phyloP scores from a whole-genome alignment of 2,329 filamentous ascomycete species.

The Mariannaea sp. region DNA sequence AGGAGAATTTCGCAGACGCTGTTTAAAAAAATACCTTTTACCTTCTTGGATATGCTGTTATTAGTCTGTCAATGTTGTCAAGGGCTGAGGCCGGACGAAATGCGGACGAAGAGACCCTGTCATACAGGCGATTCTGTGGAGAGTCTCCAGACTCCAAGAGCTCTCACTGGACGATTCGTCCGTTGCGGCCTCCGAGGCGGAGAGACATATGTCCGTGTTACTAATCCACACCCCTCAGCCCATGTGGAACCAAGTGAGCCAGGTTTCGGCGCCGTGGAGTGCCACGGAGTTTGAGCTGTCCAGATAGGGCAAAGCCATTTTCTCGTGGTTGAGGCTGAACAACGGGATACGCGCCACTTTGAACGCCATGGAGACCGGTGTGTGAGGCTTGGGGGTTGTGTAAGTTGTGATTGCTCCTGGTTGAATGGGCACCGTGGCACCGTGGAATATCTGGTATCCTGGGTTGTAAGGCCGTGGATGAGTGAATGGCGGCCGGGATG shows the following conservation, averaged over 20 bases:
- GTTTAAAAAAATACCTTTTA: too few relatives aligned
- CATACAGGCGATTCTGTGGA: background rate
- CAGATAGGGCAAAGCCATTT: background rate
- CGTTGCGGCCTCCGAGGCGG: constrained; percentile 27
- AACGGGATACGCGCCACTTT: background rate
- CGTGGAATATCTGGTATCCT: background rate
- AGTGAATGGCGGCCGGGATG: background rate
- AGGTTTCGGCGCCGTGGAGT: constrained; percentile 20
- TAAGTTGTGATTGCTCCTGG: too few relatives aligned
- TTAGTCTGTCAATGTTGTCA: background rate
- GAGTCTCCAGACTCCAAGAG: background rate
- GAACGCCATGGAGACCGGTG: background rate
- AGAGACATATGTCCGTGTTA: constrained; percentile 23
- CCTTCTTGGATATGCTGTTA: too few relatives aligned
- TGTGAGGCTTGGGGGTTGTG: too few relatives aligned
- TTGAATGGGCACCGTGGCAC: too few relatives aligned
- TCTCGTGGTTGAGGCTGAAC: background rate
- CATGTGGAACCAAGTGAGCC: too few relatives aligned
- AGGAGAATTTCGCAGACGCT: background rate
- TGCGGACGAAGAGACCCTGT: constrained; percentile 15
- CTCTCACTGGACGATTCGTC: constrained; percentile 13
- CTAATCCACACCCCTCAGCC: constrained; percentile 10
- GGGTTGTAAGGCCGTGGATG: constrained; percentile 6
- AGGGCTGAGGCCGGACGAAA: constrained; percentile 20
- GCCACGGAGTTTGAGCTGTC: constrained; percentile 19